These are phyloP conservation scores for Mollisia scopiformis DNA, from an alignment of 2,329 filamentous ascomycete species.

Conservation along the genomic window DNA sequence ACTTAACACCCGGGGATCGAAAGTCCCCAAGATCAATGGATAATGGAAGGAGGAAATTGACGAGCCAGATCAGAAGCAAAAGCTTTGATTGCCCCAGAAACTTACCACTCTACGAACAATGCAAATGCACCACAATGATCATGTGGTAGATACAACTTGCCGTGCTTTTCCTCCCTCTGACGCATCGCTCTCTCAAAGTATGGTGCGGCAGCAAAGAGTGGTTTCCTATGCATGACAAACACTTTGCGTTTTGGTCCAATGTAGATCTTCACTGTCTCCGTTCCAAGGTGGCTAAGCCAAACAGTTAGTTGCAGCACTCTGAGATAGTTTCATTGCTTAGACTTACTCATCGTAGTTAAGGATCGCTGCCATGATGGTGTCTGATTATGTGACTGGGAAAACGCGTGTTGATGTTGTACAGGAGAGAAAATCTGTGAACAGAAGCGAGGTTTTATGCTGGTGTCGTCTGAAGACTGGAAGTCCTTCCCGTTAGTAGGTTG, in stretches of 20 bases:
- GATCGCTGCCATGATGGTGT: too few relatives aligned
- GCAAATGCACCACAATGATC: not conserved
- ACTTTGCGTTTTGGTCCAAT: conserved; percentile 9
- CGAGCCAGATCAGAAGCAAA: too few relatives aligned
- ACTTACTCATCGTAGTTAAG: too few relatives aligned
- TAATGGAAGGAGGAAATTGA: too few relatives aligned
- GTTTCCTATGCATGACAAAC: conserved; percentile 21
- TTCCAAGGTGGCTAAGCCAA: not conserved
- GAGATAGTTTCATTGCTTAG: not conserved
- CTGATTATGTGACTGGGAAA: too few relatives aligned
- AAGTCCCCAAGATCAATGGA: too few relatives aligned
- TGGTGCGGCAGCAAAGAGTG: conserved; percentile 12
- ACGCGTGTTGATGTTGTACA: too few relatives aligned
- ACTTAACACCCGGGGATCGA: too few relatives aligned
- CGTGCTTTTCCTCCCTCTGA: not conserved
- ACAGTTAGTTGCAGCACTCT: not conserved
- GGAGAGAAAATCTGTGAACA: too few relatives aligned
- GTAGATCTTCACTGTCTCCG: conserved; percentile 12
- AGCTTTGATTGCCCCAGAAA: not conserved
- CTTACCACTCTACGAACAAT: conserved; percentile 6
- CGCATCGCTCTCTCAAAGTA: conserved; percentile 21
- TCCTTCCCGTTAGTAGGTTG: too few relatives aligned
- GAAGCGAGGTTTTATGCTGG: too few relatives aligned
- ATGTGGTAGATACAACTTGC: not conserved
- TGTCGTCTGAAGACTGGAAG: too few relatives aligned